These are phyloP conservation scores for Magnaporthiopsis incrustans DNA, from an alignment of 2,329 filamentous ascomycete genomes.

Conservation along the genomic window DNA sequence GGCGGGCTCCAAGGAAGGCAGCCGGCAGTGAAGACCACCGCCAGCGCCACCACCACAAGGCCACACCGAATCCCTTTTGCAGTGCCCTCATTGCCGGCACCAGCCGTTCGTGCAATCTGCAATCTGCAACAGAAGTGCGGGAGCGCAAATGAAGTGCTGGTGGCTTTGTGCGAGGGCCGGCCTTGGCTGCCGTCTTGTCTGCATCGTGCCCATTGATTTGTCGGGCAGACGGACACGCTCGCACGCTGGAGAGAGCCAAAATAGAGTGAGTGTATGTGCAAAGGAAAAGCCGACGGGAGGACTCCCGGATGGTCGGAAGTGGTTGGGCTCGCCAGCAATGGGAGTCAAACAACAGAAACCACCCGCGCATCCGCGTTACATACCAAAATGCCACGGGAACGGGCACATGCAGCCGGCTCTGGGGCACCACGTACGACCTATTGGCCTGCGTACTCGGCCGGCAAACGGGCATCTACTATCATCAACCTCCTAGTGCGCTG, in stretches of 20 bases:
- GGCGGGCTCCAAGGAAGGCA: not conserved
- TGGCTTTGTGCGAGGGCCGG: not conserved
- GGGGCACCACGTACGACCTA: no score
- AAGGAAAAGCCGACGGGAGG: not conserved
- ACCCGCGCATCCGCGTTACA: not conserved
- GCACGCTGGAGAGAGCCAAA: no score
- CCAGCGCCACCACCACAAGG: no score
- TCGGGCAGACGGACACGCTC: no score
- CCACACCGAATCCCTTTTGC: not conserved
- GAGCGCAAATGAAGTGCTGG: not conserved
- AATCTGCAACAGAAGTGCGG: no score
- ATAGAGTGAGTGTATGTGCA: no score
- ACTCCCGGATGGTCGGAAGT: not conserved
- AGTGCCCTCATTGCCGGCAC: not conserved
- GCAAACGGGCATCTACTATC: no score
- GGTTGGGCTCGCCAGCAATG: not conserved
- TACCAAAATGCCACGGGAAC: not conserved
- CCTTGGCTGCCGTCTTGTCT: not conserved
- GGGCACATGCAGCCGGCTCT: not conserved
- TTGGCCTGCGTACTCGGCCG: no score
- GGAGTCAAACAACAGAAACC: not conserved
- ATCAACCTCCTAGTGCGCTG: no score
- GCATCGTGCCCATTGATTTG: no score
- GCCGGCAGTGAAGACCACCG: not conserved
- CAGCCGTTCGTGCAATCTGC: not conserved